These are phyloP conservation scores for Rubroboletus pulcherrimus DNA, from an alignment of 768 basidiomycete species.

Conservation along the genomic window DNA sequence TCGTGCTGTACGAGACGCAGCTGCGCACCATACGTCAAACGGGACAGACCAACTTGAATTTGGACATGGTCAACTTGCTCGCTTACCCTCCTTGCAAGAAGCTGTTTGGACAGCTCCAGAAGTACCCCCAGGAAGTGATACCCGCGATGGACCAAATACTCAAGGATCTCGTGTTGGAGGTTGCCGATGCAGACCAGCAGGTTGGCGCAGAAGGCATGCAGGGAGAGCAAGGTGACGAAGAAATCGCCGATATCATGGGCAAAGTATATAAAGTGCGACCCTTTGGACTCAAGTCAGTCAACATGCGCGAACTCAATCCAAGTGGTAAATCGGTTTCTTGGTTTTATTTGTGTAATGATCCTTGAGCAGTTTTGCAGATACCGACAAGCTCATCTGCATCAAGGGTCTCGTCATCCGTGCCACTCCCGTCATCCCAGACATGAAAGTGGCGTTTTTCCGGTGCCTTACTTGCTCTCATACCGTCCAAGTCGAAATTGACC, in stretches of 20 bases:
- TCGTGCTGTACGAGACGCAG: conserved; percentile 73
- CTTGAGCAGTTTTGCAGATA: conserved; percentile 53
- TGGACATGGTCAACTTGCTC: conserved; percentile 82
- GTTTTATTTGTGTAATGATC: background rate
- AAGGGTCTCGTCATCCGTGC: conserved; percentile 97
- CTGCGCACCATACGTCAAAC: conserved; percentile 84
- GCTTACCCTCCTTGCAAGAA: conserved; percentile 85
- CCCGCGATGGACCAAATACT: conserved; percentile 97
- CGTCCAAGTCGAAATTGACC: conserved; percentile 94
- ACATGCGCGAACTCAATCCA: conserved; percentile 96
- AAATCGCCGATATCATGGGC: conserved; percentile 83
- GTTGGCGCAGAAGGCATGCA: conserved; percentile 71
- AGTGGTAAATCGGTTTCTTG: conserved; percentile 50
- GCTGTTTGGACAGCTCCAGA: conserved; percentile 76
- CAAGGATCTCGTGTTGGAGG: conserved; percentile 87
- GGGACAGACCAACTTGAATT: conserved; percentile 88
- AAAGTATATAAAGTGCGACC: conserved; percentile 92
- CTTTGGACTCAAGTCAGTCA: conserved; percentile 76
- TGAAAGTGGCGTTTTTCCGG: conserved; percentile 98
- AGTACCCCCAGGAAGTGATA: conserved; percentile 96
- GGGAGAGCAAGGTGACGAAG: conserved; percentile 73
- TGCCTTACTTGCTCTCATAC: conserved; percentile 95
- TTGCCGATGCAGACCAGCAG: conserved; percentile 77
- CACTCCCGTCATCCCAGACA: conserved; percentile 97
- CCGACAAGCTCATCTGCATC: conserved; percentile 94